Evolutionary conservation across 768 basidiomycete genomes (phyloP).

Genomic region (Suillus decipiens): DNA sequence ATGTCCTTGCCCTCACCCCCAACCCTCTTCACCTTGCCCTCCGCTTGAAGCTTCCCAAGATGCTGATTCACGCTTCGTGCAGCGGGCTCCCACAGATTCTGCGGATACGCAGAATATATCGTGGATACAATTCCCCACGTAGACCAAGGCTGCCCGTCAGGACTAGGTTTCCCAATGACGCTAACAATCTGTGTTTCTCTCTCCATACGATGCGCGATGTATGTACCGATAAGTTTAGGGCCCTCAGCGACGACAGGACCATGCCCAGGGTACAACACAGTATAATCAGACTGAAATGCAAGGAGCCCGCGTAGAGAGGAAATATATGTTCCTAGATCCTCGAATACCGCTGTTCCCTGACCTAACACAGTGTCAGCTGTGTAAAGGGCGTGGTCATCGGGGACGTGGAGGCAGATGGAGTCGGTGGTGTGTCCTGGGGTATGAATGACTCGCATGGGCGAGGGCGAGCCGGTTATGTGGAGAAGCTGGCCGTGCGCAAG

Average conservation of each 20-base stretch:
- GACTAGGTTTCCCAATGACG: conserved; percentile 42
- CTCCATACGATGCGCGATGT: conserved; percentile 79
- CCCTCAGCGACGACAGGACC: conserved; percentile 77
- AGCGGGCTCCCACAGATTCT: conserved; percentile 70
- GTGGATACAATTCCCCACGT: conserved; percentile 64
- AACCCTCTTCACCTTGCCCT: conserved; percentile 54
- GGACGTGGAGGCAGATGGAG: conserved; percentile 73
- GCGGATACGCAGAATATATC: conserved; percentile 75
- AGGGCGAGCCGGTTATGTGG: conserved; percentile 29
- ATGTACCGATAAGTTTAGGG: conserved; percentile 58
- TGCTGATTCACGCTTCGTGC: conserved; percentile 70
- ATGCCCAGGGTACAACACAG: conserved; percentile 82
- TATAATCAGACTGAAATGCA: conserved; percentile 42
- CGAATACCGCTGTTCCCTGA: conserved; percentile 87
- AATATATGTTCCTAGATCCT: conserved; percentile 75
- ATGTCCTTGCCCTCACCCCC: conserved; percentile 55
- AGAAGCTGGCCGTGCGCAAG: conserved; percentile 58
- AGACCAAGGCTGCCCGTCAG: conserved; percentile 45
- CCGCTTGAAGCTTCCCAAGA: conserved; percentile 68
- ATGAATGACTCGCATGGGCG: conserved; percentile 65
- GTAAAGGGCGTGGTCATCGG: conserved; percentile 74
- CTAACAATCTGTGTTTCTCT: conserved; percentile 78
- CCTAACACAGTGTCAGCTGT: conserved; percentile 92
- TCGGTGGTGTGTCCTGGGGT: conserved; percentile 92
- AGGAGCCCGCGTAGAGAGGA: conserved; percentile 61